These are phyloP conservation scores for Colletotrichum truncatum DNA, from an alignment of 2,329 filamentous ascomycete species.

Conservation along the genomic window DNA sequence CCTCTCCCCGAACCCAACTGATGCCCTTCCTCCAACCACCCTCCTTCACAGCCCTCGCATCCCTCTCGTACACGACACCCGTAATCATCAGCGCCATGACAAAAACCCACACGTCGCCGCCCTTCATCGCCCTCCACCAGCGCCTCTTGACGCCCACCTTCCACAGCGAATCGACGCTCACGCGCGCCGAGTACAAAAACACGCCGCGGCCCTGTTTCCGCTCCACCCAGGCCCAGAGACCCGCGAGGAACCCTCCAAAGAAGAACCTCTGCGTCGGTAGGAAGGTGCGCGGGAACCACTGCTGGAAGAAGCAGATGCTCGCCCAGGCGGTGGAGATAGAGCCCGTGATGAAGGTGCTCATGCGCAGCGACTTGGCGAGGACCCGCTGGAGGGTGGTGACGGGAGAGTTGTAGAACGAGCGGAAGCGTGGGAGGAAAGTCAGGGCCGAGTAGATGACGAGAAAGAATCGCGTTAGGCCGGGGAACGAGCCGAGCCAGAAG, in stretches of 20 bases:
- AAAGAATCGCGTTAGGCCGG: conserved; percentile 80
- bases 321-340: conserved; percentile 90
- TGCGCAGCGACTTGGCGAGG: conserved; percentile 74
- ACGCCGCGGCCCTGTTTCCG: conserved; percentile 69
- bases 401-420: conserved; percentile 74
- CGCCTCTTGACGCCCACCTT: conserved; percentile 92
- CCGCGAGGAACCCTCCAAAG: conserved; percentile 85
- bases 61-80: conserved; percentile 79
- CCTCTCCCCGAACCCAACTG: conserved; percentile 78
- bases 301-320: conserved; percentile 88
- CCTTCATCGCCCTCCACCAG: conserved; percentile 85
- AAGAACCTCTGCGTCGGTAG: conserved; percentile 89
- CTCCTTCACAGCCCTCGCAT: conserved; percentile 74
- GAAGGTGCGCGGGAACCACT: conserved; percentile 76
- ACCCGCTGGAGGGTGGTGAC: conserved; percentile 73
- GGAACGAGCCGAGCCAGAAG: conserved; percentile 87
- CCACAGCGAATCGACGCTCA: conserved; percentile 87
- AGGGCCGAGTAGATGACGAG: conserved; percentile 78
- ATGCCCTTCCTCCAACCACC: conserved; percentile 75
- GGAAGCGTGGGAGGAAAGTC: conserved; percentile 72
- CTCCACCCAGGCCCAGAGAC: conserved; percentile 85
- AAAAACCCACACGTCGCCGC: conserved; percentile 87
- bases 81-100: conserved; percentile 81
- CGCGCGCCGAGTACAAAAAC: conserved; percentile 81
- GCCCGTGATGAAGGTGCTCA: conserved; percentile 81